Conservation (phyloP, 2,329 filamentous ascomycete genomes). For the Claviceps digitariae region DNA sequence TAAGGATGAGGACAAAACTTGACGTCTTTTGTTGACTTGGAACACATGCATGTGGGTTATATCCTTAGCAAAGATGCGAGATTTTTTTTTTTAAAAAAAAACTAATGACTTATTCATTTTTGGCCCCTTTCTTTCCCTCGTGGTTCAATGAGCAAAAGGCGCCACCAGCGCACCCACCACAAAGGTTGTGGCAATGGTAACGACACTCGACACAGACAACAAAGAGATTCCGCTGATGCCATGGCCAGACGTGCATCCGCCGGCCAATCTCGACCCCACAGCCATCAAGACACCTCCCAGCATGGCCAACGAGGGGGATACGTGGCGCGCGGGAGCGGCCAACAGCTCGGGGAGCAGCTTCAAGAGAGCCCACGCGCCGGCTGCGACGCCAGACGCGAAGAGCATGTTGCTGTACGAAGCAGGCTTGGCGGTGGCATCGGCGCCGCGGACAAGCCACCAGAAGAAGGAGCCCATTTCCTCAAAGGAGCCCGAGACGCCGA, state of each 20-base stretch:
- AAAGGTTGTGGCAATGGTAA: slow-evolving; percentile 48
- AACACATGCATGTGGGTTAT: too few relatives aligned
- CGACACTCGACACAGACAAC: slow-evolving; percentile 45
- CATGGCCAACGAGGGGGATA: slow-evolving; percentile 26
- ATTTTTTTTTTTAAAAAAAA: background rate
- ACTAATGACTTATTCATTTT: background rate
- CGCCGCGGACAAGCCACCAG: slow-evolving; percentile 26
- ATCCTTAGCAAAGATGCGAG: background rate
- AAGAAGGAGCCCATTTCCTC: slow-evolving; percentile 46
- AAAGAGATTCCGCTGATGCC: slow-evolving; percentile 55
- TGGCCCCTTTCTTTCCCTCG: background rate
- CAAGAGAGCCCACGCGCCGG: slow-evolving; percentile 29
- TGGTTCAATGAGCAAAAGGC: slow-evolving; percentile 14
- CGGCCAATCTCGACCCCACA: slow-evolving; percentile 47
- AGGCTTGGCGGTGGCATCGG: slow-evolving; percentile 12
- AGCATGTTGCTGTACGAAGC: slow-evolving; percentile 29
- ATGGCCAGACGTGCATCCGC: slow-evolving; percentile 56
- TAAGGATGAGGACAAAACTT: too few relatives aligned
- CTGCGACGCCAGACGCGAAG: slow-evolving; percentile 38
- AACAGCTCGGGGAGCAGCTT: slow-evolving; percentile 19
- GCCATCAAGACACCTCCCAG: slow-evolving; percentile 44
- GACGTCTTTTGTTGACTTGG: too few relatives aligned
- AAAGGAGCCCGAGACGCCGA: slow-evolving; percentile 49
- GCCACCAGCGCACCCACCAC: slow-evolving; percentile 27
- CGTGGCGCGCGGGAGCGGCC: slow-evolving; percentile 13